These are phyloP conservation scores for Astrothelium subdiscretum DNA, from an alignment of 495 filamentous ascomycete species.

Conservation along the genomic window DNA sequence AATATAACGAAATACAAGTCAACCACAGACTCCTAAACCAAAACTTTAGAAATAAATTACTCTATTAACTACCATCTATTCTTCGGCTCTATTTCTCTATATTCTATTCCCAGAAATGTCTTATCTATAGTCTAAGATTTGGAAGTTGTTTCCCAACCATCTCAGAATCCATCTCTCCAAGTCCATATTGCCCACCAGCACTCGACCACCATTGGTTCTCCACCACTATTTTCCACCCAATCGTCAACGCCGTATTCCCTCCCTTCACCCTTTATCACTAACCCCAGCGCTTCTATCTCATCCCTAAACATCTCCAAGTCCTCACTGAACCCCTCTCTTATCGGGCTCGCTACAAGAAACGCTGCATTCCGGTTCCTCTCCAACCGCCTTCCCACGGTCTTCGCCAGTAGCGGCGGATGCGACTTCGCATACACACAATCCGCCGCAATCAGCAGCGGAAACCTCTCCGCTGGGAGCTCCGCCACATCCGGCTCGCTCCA, in stretches of 20 bases:
- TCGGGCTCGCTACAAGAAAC: conserved; percentile 53
- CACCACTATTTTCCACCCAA: conserved; percentile 42
- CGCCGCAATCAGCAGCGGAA: conserved; percentile 54
- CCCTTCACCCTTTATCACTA: conserved; percentile 46
- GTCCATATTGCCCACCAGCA: conserved; percentile 60
- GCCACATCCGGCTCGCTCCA: conserved; percentile 42
- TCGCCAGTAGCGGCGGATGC: conserved; percentile 51
- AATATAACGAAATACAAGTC: background rate
- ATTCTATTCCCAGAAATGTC: background rate
- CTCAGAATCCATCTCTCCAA: conserved; percentile 1
- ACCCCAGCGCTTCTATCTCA: conserved; percentile 41
- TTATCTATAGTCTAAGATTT: no score
- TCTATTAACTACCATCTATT: background rate
- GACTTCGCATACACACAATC: conserved; percentile 60
- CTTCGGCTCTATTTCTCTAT: background rate
- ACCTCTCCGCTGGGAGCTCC: conserved; percentile 28
- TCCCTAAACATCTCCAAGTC: conserved; percentile 44
- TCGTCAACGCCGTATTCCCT: conserved; percentile 59
- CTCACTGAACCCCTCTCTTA: conserved; percentile 45
- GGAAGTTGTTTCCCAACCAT: background rate
- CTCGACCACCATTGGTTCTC: conserved; percentile 37
- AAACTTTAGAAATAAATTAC: no score
- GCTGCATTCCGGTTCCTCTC: conserved; percentile 34
- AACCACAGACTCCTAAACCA: no score
- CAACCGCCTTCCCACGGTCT: conserved; percentile 45